These are phyloP conservation scores for Salix dunnii DNA, from an alignment of 345 rosid genomes.

Conservation along the genomic window DNA sequence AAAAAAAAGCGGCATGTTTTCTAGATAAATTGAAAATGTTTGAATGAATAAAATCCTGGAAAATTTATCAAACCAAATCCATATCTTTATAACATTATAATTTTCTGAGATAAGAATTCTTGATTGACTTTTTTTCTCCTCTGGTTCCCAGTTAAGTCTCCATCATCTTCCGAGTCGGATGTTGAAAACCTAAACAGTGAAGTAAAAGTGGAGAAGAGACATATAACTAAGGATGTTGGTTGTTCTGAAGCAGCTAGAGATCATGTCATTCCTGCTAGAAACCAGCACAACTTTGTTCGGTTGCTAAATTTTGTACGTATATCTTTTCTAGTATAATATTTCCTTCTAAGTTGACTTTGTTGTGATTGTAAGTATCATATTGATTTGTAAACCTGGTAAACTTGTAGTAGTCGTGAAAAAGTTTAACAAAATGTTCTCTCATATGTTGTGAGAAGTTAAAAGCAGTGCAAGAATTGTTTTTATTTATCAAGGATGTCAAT, in stretches of 20 bases:
- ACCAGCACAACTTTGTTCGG: not conserved
- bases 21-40: no score
- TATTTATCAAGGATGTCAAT: no score
- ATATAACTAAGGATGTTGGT: not conserved
- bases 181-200: slow-evolving; percentile 14
- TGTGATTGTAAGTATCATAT: not conserved
- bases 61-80: not conserved
- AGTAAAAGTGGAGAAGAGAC: not conserved
- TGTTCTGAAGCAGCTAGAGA: slow-evolving; percentile 5
- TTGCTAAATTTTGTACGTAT: slow-evolving; percentile 18
- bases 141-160: slow-evolving; percentile 13
- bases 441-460: not conserved
- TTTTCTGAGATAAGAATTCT: not conserved
- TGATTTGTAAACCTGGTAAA: not conserved
- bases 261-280: slow-evolving; percentile 9
- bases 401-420: not conserved
- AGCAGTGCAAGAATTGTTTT: not conserved
- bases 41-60: not conserved
- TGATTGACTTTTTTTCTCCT: not conserved
- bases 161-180: slow-evolving; percentile 19
- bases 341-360: not conserved
- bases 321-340: not conserved
- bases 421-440: not conserved
- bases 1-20: not conserved
- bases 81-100: not conserved